Evolutionary conservation across 2,329 filamentous ascomycete species (phyloP).

Genomic region (Alternaria panax): DNA sequence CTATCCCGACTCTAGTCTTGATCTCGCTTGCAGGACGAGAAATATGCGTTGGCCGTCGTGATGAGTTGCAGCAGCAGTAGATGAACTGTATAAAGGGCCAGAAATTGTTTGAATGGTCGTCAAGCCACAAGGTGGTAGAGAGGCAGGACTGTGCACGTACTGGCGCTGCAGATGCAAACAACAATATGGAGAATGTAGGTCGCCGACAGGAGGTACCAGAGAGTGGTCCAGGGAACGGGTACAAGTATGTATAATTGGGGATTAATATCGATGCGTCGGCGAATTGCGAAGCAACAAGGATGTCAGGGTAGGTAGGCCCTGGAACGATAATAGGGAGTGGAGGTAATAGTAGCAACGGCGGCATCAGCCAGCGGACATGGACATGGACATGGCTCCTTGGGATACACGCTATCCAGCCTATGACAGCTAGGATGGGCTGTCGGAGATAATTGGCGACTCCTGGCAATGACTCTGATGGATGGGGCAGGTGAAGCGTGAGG

Average conservation of each 20-base stretch:
- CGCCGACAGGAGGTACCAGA: slow-evolving; percentile 25
- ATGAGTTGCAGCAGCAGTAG: slow-evolving; percentile 14
- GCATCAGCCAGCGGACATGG: slow-evolving; percentile 41
- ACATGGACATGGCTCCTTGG: slow-evolving; percentile 36
- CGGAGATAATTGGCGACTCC: slow-evolving; percentile 32
- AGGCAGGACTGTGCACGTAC: slow-evolving; percentile 23
- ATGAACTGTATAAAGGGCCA: slow-evolving; percentile 5
- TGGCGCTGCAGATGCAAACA: slow-evolving; percentile 19
- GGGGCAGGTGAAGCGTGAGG: slow-evolving; percentile 36
- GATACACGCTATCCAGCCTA: slow-evolving; percentile 32
- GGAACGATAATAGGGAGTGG: slow-evolving; percentile 36
- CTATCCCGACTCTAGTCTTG: slow-evolving; percentile 10
- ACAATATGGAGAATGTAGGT: slow-evolving; percentile 21
- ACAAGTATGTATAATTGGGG: slow-evolving; percentile 25
- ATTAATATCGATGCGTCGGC: slow-evolving; percentile 33
- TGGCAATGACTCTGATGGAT: slow-evolving; percentile 22
- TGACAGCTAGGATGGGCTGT: slow-evolving; percentile 24
- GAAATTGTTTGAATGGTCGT: slow-evolving; percentile 9
- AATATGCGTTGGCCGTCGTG: slow-evolving; percentile 5
- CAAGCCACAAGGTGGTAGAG: slow-evolving; percentile 11
- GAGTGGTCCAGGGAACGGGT: slow-evolving; percentile 28
- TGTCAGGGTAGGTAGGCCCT: slow-evolving; percentile 33
- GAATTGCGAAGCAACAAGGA: slow-evolving; percentile 36
- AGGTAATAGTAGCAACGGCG: slow-evolving; percentile 33
- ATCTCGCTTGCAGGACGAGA: slow-evolving; percentile 9